Base-by-base conservation (phyloP, 2,329 filamentous ascomycete species). In the Phialocephala sp. region DNA sequence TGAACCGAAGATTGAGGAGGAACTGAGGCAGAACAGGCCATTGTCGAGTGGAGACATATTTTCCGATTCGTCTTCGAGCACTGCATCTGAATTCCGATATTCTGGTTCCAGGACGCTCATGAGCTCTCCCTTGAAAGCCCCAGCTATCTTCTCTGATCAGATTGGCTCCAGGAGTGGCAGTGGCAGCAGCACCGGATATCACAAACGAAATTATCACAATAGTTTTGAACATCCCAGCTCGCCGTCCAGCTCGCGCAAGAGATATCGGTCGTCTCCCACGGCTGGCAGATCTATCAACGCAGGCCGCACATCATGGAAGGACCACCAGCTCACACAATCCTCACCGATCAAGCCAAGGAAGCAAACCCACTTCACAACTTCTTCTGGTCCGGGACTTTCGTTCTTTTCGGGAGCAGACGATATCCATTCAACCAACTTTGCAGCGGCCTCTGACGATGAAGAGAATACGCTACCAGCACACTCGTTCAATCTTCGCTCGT, bases 71-170 rank as follows among this genome's bases (percentile, higher is more conserved):
- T 97, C 93, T 2, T 95, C 92, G 0, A 74, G 72, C 59, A 92
- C 89, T 76, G 85, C 91, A 69, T 95, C 93, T 64, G 92, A 93
- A 72, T 84, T 92, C 68, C 88, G 88, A 65, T 91, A 91, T 75
- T 87, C 89, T 4, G 65, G 56, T 36, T 82, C 85, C 58, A 84
- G 84, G 72, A 81, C 69, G 4, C 69, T 86, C 41, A 85, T 96
- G 73, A 92, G 92, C 82, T 96, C 93, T 73, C 96, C 93, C 59
- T 92, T 96, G 75, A 93, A 93, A 75, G 89, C 88, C 18, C 87
- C 92, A 61, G 68, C 71, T 20, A 84, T 95, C 72, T 96, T 95
- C 78, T 96, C 93, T 37, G 93, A 96, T 76, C 90, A 92, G 69
- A 80, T 95, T 72, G 87, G 87, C 64, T 89, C 90, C 59, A 64